Evolutionary conservation across 192 early-diverging fungal genomes (phyloP).

Genomic region (Coemansia sp.): DNA sequence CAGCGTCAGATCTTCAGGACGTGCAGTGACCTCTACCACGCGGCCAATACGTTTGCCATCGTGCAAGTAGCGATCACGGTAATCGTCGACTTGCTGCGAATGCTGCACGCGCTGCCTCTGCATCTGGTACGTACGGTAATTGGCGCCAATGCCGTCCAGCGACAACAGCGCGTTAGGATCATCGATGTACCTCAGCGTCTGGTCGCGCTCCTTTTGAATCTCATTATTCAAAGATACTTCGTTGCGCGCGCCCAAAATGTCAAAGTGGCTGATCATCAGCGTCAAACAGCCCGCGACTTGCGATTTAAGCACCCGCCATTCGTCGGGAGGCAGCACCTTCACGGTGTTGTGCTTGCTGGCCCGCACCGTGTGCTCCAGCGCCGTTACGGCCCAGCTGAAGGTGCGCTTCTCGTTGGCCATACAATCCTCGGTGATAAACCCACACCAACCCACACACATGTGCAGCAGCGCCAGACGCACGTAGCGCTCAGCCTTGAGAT

Average conservation of each 20-base stretch:
- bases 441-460: conserved; percentile 85
- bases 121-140: conserved; percentile 41
- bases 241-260: conserved; percentile 69
- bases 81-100: conserved; percentile 31
- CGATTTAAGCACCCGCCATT: conserved; percentile 68
- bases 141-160: conserved; percentile 44
- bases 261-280: conserved; percentile 80
- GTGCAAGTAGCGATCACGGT: conserved; percentile 33
- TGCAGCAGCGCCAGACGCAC: conserved; percentile 69
- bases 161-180: conserved; percentile 38
- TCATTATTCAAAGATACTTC: conserved; percentile 31
- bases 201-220: conserved; percentile 29
- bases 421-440: conserved; percentile 85
- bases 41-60: conserved; percentile 61
- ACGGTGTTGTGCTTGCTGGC: conserved; percentile 75
- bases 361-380: conserved; percentile 81
- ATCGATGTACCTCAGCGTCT: conserved; percentile 20
- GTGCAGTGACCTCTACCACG: conserved; percentile 69
- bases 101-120: conserved; percentile 42
- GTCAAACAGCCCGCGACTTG: conserved; percentile 81
- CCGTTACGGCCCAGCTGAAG: conserved; percentile 83
- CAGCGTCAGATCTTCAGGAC: conserved; percentile 79
- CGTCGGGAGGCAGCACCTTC: conserved; percentile 65
- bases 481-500: conserved; percentile 59
- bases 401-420: conserved; percentile 77